Evolutionary conservation across 2,329 filamentous ascomycete species (phyloP), one percentile per base, ranked within the genome.

Genomic region (Torrubiella hemipterigena): DNA sequence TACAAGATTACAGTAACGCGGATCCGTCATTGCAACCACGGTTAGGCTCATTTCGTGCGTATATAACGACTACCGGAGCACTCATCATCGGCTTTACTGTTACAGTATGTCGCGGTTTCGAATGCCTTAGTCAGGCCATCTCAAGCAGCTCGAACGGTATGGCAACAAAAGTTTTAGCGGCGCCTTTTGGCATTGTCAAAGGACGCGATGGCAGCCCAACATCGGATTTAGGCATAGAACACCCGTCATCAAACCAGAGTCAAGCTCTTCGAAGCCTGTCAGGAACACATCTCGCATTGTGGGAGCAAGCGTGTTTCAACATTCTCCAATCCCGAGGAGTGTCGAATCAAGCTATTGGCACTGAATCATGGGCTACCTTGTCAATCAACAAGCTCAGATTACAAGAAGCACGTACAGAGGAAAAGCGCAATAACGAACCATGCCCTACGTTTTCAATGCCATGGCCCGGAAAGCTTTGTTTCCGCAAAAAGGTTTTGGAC

Each of bases 381-480:
- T 57, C 66, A 31, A 58, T 69, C 20, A 52, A 63, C 18, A 61
- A 59, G 16, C 56, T 57, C 15, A 65, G 56, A 37, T 49, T 54
- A 8, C 50, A 53, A 29, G 65, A 68, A 23, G 43, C 50, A 13
- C 61, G 56, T 21, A 38, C 42, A 16, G 61, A 71, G 33, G 48
- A 54, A 5, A 67, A 59, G 37, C 48, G 54, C 25, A 53, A 55
- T 4, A 54, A 59, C 3, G 38, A 46, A n/a, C 50, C 46, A 8
- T 39, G 14, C 12, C 22, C 54, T 3, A 47, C 53, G 3, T 49
- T 59, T 5, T 59, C 55, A 6, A 58, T 73, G 16, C 59, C 65
- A 9, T 75, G 70, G 70, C 71, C 70, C 24, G 58, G 65, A 3
- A 54, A 54, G 13, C 57, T 73, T 2, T 72, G 68, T 40, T 69